Evolutionary conservation across 495 filamentous ascomycete genomes (phyloP).

Genomic region (Pseudoneurospora amorphoporcata): DNA sequence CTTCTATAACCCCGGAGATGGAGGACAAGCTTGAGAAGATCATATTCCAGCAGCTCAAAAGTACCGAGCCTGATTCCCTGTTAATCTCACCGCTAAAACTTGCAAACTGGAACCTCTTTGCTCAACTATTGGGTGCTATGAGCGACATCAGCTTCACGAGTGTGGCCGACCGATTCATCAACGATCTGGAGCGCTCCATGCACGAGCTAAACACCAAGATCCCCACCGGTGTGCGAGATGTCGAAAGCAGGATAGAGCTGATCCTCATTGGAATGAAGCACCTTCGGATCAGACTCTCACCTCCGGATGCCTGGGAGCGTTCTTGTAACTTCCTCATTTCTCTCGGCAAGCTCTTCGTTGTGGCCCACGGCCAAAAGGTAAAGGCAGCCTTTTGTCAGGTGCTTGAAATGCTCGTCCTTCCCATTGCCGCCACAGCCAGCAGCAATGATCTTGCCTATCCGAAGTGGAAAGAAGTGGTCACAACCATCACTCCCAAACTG

Average conservation of each 20-base stretch:
- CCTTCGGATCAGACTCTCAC: conserved; percentile 58
- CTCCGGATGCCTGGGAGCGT: conserved; percentile 68
- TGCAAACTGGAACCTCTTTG: conserved; percentile 91
- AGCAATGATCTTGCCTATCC: conserved; percentile 63
- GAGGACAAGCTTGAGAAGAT: conserved; percentile 85
- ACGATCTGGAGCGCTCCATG: conserved; percentile 66
- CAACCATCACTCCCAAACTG: conserved; percentile 62
- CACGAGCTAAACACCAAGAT: conserved; percentile 59
- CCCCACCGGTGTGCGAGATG: conserved; percentile 42
- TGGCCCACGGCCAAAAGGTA: conserved; percentile 73
- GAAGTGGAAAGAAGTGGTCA: conserved; percentile 77
- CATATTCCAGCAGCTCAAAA: conserved; percentile 84
- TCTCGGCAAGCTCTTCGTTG: conserved; percentile 69
- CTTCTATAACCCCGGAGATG: conserved; percentile 76
- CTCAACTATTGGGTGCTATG: conserved; percentile 87
- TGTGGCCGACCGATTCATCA: conserved; percentile 70
- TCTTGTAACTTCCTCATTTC: conserved; percentile 81
- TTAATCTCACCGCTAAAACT: conserved; percentile 67
- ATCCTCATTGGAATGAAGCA: conserved; percentile 87
- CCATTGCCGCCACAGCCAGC: conserved; percentile 67
- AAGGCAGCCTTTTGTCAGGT: conserved; percentile 93
- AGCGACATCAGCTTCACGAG: conserved; percentile 79
- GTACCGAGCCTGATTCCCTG: conserved; percentile 75
- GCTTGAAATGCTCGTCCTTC: conserved; percentile 76
- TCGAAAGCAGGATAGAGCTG: conserved; percentile 71